Evolutionary conservation across 129 eudicot species (phyloP).

Genomic region (Centrapalus pauciflorus): DNA sequence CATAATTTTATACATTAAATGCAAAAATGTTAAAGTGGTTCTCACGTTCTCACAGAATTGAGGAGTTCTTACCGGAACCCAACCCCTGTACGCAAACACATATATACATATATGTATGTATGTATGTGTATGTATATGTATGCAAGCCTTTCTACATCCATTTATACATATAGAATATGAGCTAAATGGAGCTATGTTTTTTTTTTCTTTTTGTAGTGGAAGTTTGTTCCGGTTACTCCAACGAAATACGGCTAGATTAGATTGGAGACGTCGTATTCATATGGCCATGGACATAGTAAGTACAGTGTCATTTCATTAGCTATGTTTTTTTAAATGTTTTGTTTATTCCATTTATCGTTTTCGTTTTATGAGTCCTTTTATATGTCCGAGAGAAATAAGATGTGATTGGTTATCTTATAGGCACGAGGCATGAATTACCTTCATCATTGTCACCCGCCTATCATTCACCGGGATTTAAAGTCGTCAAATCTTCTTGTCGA

Average conservation of each 20-base stretch:
- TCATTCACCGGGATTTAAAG: conserved; percentile 88
- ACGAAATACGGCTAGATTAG: conserved; percentile 60
- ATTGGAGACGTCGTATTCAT: conserved; percentile 87
- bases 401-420: conserved; percentile 33
- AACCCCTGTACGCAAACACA: too few species aligned
- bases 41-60: too few species aligned
- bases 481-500: conserved; percentile 97
- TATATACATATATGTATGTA: too few species aligned
- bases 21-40: too few species aligned
- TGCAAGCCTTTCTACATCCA: too few species aligned
- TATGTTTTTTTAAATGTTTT: background rate
- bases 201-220: conserved; percentile 51
- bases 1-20: too few species aligned
- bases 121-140: too few species aligned
- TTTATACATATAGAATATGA: too few species aligned
- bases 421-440: conserved; percentile 98
- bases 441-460: conserved; percentile 89
- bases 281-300: conserved; percentile 97
- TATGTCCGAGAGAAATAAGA: too few species aligned
- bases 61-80: too few species aligned
- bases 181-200: conserved; percentile 4
- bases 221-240: conserved; percentile 84
- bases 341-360: background rate
- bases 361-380: background rate
- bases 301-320: background rate